These are phyloP conservation scores for Tolypocladium capitatum DNA, from an alignment of 2,329 filamentous ascomycete species.

Conservation along the genomic window DNA sequence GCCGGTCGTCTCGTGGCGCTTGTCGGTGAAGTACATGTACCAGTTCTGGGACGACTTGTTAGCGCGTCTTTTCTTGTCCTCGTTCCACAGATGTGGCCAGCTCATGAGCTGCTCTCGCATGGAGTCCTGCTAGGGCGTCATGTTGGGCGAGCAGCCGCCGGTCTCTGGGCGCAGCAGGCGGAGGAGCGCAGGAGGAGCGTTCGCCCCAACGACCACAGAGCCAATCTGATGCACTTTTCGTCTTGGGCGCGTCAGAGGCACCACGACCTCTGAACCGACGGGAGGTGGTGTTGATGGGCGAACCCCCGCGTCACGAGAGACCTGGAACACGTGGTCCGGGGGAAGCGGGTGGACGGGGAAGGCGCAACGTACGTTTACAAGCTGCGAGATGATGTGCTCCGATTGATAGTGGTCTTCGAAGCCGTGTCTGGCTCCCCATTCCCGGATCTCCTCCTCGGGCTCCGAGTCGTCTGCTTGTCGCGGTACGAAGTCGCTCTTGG, in stretches of 20 bases:
- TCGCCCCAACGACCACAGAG: neutral
- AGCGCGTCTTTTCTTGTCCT: neutral
- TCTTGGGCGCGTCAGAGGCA: neutral
- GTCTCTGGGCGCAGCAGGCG: neutral
- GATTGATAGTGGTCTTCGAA: conserved; percentile 90
- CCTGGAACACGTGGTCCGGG: conserved; percentile 3
- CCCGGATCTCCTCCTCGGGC: conserved; percentile 29
- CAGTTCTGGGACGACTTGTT: conserved; percentile 52
- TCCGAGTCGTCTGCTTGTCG: conserved; percentile 28
- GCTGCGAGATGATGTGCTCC: conserved; percentile 72
- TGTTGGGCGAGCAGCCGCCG: neutral
- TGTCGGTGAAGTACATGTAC: conserved; percentile 99
- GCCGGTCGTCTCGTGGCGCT: conserved; percentile 88
- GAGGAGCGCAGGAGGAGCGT: neutral
- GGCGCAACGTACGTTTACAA: conserved; percentile 56
- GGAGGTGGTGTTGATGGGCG: neutral
- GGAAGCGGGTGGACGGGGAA: conserved; percentile 1
- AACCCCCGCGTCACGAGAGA: neutral
- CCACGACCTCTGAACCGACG: neutral
- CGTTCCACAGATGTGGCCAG: neutral
- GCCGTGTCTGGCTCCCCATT: conserved; percentile 61
- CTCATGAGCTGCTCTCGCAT: conserved; percentile 1
- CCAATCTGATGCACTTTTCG: neutral
- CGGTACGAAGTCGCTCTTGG: conserved; percentile 41
- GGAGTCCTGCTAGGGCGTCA: neutral